Evolutionary conservation across 805 yeast genomes (phyloP), one percentile per base, ranked within the genome.

Genomic region (Teunomyces lycoperdinae): DNA sequence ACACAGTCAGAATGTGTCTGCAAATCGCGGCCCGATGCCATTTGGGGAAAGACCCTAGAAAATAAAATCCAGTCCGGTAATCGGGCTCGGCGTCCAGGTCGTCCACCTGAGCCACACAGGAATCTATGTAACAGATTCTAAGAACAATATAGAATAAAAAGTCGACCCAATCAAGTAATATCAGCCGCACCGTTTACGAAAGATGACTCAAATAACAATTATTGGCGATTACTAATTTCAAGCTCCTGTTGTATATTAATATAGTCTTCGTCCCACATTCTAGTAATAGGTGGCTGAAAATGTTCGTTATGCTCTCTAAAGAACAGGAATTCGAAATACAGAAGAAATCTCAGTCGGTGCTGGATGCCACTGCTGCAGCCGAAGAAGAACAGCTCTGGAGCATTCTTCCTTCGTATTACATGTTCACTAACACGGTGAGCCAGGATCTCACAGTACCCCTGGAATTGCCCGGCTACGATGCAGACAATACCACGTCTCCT

Each of bases 401-500:
- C 28, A 71, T 71, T 9, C 50, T 71, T n/a, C 76, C 76, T 5
- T 65, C 71, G 28, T 71, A 71, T 51, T 63, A 63, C 27, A 67
- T 70, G 70, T 68, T 58, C 50, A 49, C 58, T 6, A 48, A 52
- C 9, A 41, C 43, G 3, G 43, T 41, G 34, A 41, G 34, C 34
- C 43, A 29, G 4, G 28, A 41, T 14, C 32, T 29, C 14, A 41
- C 43, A 6, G 34, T 29, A 3, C 32, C 34, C 10, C 32, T 41
- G 34, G 32, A 30, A n/a, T 10, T 30, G 3, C 32, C 43, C 10
- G 29, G 34, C 5, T 41, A 29, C 26, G 27, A 17, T 24, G 43
- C 41, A n/a, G 16, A 8, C 10, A 24, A 9, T 9, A 16, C 41
- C 5, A 30, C 43, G 5, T 28, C 34, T n/a, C 41, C 30, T 11